Percentiles rank a stretch among this genome's conserved stretches.
Conservation (phyloP, 2,329 filamentous ascomycete genomes). For the Xylariaceae sp. region DNA sequence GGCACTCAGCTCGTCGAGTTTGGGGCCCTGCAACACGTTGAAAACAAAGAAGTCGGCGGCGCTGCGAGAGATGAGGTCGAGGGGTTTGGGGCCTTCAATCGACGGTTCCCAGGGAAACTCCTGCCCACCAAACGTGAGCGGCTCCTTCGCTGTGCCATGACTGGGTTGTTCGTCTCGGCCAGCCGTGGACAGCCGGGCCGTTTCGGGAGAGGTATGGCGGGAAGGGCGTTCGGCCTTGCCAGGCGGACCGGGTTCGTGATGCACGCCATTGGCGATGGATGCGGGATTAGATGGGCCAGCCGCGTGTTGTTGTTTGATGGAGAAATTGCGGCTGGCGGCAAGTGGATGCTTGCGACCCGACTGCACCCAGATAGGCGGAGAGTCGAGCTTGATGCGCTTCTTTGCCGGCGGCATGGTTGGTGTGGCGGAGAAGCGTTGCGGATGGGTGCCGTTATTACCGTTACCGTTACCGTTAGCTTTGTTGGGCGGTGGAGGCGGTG, state of each 20-base stretch:
- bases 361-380: conserved; percentile 46
- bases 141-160: conserved; percentile 15
- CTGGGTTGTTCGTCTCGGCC: conserved; percentile 24
- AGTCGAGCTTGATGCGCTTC: conserved; percentile 34
- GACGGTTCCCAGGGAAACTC: conserved; percentile 55
- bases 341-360: conserved; percentile 32
- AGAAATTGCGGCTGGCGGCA: conserved; percentile 39
- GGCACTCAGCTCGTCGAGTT: conserved; percentile 57
- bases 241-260: conserved; percentile 16
- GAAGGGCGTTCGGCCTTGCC: conserved; percentile 33
- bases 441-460: conserved; percentile 30
- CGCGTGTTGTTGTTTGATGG: conserved; percentile 35
- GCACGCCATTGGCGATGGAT: conserved; percentile 21
- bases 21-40: conserved; percentile 62
- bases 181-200: conserved; percentile 31
- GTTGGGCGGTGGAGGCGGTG: conserved; percentile 45
- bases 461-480: conserved; percentile 45
- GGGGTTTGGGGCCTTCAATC: conserved; percentile 64
- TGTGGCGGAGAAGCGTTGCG: conserved; percentile 28
- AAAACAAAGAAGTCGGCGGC: conserved; percentile 79
- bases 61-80: conserved; percentile 66
- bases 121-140: conserved; percentile 22
- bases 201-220: conserved; percentile 44
- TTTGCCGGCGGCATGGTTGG: conserved; percentile 32
- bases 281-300: conserved; percentile 6